These are phyloP conservation scores for Sambucus nigra DNA, from an alignment of 129 eudicot genomes.

Conservation along the genomic window DNA sequence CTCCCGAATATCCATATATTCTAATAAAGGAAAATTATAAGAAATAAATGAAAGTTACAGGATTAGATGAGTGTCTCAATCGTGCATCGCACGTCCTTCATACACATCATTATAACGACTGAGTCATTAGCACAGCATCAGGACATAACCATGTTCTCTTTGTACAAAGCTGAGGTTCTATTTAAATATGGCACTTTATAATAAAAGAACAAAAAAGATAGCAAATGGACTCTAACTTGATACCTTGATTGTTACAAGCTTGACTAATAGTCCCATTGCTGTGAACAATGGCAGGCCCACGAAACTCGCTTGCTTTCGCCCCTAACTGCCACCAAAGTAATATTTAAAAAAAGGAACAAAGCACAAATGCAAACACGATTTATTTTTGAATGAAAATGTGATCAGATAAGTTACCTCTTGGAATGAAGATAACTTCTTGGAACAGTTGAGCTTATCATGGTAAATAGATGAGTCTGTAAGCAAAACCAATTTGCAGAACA, in stretches of 20 bases:
- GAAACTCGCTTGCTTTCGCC: conserved; percentile 52
- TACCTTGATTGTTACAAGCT: conserved; percentile 32
- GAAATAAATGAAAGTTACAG: no score
- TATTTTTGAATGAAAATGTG: no score
- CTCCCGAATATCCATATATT: no score
- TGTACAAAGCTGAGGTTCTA: no score
- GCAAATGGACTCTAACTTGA: not conserved
- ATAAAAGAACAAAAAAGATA: not conserved
- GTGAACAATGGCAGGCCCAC: conserved; percentile 37
- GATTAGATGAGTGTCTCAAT: no score
- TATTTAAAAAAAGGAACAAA: conserved; percentile 5
- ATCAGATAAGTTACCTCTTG: conserved; percentile 11
- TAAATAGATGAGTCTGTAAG: conserved; percentile 9
- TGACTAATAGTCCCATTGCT: conserved; percentile 18
- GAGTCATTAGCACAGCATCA: no score
- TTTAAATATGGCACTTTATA: no score
- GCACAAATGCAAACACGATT: not conserved
- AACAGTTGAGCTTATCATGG: conserved; percentile 14
- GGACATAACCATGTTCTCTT: no score
- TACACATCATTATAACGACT: no score
- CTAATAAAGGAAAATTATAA: no score
- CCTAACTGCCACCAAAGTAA: conserved; percentile 40
- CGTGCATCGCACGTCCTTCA: no score
- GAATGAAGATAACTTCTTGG: conserved; percentile 10
- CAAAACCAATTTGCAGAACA: not conserved